These are phyloP conservation scores for Talaromyces ruber DNA, from an alignment of 495 filamentous ascomycete genomes.

Conservation along the genomic window DNA sequence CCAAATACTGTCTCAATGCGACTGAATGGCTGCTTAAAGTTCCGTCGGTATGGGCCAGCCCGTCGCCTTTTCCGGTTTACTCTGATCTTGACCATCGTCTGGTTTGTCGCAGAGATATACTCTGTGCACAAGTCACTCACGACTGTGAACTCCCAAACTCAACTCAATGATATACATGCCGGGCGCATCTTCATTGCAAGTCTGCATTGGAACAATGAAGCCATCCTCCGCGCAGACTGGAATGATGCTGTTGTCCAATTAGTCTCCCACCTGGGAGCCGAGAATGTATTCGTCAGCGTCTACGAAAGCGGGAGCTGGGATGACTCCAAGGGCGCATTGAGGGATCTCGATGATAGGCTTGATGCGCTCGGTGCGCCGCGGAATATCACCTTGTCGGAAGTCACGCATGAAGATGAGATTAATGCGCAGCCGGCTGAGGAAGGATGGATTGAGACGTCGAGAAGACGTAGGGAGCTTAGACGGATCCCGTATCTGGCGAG, in stretches of 20 bases:
- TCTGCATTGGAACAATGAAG: conserved; percentile 63
- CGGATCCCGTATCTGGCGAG: conserved; percentile 62
- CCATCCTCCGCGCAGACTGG: conserved; percentile 54
- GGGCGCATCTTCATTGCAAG: conserved; percentile 57
- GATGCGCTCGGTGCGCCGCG: neutral
- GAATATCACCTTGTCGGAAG: neutral
- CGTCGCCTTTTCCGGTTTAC: neutral
- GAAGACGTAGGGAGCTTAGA: conserved; percentile 44
- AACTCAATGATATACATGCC: neutral
- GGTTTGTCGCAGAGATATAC: neutral
- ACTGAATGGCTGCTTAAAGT: neutral
- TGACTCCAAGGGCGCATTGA: conserved; percentile 54
- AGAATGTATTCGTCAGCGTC: conserved; percentile 64
- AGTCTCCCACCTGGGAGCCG: conserved; percentile 43
- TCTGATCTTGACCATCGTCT: neutral
- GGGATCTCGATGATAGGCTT: conserved; percentile 40
- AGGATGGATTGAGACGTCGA: conserved; percentile 12
- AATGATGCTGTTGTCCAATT: conserved; percentile 50
- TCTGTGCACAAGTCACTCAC: neutral
- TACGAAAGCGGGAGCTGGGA: conserved; percentile 69
- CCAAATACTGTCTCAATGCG: neutral
- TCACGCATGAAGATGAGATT: conserved; percentile 3
- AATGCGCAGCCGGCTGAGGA: conserved; percentile 15
- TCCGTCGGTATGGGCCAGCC: neutral
- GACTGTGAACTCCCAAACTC: neutral